phyloP scores from a whole-genome alignment of 257 asterid genomes.

The Haberlea rhodopensis region DNA sequence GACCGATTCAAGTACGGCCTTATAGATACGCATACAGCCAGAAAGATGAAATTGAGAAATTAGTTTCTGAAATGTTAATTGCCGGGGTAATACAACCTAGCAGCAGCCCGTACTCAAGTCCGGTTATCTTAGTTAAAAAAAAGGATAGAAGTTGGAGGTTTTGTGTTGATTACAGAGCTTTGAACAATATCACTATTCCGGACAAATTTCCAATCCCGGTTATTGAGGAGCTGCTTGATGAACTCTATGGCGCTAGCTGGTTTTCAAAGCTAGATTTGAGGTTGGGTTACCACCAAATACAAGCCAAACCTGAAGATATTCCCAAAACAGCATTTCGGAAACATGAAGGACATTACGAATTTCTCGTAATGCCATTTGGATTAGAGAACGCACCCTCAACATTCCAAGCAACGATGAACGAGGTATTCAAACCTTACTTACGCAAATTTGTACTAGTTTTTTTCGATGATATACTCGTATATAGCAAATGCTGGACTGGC shows the following conservation, averaged over 20 bases:
- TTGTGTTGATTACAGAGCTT: neutral
- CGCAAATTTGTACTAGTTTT: neutral
- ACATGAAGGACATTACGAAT: neutral
- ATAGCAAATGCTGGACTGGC: neutral
- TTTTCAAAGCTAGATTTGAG: neutral
- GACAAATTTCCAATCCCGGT: neutral
- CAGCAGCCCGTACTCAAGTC: no score
- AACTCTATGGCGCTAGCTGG: neutral
- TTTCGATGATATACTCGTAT: neutral
- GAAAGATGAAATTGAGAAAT: no score
- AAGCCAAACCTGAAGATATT: neutral
- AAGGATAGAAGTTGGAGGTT: conserved; percentile 4
- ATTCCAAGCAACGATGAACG: conserved; percentile 8
- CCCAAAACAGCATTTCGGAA: conserved; percentile 3
- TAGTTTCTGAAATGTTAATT: no score
- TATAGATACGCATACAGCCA: no score
- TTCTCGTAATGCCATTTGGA: neutral
- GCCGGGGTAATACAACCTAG: no score
- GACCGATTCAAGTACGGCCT: no score
- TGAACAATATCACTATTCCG: neutral
- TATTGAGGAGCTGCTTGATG: neutral
- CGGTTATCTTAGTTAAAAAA: no score
- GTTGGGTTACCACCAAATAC: neutral
- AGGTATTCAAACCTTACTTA: neutral
- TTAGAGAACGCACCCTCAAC: neutral